Evolutionary conservation across 2,329 filamentous ascomycete species (phyloP).

Genomic region (Calonectria pseudoreteaudii): DNA sequence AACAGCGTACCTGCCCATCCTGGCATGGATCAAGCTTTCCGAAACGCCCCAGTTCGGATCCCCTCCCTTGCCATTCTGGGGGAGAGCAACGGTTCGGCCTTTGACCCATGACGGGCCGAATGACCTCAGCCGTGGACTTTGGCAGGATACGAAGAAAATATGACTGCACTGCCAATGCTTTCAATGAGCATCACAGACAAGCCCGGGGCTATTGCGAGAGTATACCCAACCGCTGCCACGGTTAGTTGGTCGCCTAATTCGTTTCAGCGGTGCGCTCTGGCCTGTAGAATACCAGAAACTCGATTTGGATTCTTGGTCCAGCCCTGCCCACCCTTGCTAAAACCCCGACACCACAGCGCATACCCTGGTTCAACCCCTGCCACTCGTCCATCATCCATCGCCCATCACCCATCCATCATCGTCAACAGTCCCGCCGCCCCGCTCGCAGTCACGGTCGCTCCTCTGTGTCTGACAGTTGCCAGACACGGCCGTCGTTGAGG

Average conservation of each 20-base stretch:
- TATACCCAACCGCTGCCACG: neutral
- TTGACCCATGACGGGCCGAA: slow-evolving; percentile 1
- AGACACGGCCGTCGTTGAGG: slow-evolving; percentile 22
- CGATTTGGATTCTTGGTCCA: slow-evolving; percentile 18
- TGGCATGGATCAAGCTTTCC: slow-evolving; percentile 23
- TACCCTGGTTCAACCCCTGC: neutral
- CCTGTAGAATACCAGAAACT: slow-evolving; percentile 2
- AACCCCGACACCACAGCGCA: neutral
- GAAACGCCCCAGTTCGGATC: slow-evolving; percentile 2
- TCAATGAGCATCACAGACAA: neutral
- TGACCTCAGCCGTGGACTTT: neutral
- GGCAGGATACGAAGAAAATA: neutral
- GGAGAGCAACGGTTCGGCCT: slow-evolving; percentile 1
- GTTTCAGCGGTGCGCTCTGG: neutral
- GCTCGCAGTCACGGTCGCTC: neutral
- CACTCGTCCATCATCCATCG: neutral
- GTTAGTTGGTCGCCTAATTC: slow-evolving; percentile 6
- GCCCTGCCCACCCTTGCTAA: slow-evolving; percentile 10
- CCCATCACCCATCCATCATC: neutral
- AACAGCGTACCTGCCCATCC: slow-evolving; percentile 14
- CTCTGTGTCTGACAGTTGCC: slow-evolving; percentile 27
- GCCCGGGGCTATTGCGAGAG: neutral
- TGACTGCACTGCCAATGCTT: neutral
- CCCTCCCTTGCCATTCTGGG: slow-evolving; percentile 1
- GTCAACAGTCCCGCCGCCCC: slow-evolving; percentile 2